Evolutionary conservation across 352 stramenopile species (phyloP).

Genomic region (Globisporangium recalcitrans): DNA sequence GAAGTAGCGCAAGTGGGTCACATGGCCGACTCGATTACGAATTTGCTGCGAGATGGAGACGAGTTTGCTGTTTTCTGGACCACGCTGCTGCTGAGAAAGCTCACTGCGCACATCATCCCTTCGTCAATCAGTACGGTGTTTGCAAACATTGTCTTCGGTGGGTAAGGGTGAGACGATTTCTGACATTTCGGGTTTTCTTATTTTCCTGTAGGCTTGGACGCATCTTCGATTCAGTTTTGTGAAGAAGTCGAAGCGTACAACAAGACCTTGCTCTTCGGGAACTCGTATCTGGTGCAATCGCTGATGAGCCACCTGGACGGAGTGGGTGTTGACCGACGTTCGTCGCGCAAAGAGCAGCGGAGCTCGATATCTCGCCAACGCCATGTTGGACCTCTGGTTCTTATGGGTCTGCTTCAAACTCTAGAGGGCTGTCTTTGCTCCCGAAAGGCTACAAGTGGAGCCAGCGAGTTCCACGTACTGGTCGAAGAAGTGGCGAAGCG

Average conservation of each 20-base stretch:
- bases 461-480: constrained; percentile 58
- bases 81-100: constrained; percentile 55
- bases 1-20: constrained; percentile 74
- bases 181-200: constrained; percentile 9
- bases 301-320: constrained; percentile 56
- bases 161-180: background rate
- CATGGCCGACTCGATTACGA: constrained; percentile 73
- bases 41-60: constrained; percentile 71
- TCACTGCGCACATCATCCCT: constrained; percentile 46
- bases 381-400: constrained; percentile 68
- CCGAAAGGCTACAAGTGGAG: constrained; percentile 76
- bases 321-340: constrained; percentile 37
- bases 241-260: constrained; percentile 70
- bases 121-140: constrained; percentile 43
- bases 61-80: constrained; percentile 88
- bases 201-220: constrained; percentile 35
- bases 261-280: constrained; percentile 69
- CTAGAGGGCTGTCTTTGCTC: constrained; percentile 90
- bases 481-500: constrained; percentile 67
- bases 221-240: constrained; percentile 49
- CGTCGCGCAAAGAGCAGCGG: constrained; percentile 15
- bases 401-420: constrained; percentile 90
- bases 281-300: constrained; percentile 60
- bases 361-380: constrained; percentile 11
- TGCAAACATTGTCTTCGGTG: background rate